These are phyloP conservation scores for Cydonia oblonga DNA, from an alignment of 331 rosid species.

Conservation along the genomic window DNA sequence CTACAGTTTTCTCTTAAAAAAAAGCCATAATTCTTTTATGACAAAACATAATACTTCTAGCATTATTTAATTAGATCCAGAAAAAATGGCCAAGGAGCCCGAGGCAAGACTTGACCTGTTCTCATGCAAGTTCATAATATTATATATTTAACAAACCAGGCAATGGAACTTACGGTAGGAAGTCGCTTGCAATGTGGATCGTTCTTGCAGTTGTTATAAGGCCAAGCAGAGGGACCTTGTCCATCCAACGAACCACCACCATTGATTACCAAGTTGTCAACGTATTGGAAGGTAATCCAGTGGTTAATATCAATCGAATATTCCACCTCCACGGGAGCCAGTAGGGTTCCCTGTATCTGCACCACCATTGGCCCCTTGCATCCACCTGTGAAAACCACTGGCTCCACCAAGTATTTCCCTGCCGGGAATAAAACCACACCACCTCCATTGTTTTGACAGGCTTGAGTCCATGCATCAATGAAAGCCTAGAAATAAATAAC, in stretches of 20 bases:
- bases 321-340: constrained; percentile 16
- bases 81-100: too few species aligned
- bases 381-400: constrained; percentile 27
- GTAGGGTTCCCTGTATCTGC: constrained; percentile 20
- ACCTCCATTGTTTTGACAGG: constrained; percentile 7
- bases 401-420: constrained; percentile 24
- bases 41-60: not conserved
- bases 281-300: constrained; percentile 31
- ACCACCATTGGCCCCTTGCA: constrained; percentile 24
- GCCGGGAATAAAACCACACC: constrained; percentile 19
- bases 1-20: too few species aligned
- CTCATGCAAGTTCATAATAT: not conserved
- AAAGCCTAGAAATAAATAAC: not conserved
- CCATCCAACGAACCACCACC: constrained; percentile 43
- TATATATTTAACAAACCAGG: not conserved
- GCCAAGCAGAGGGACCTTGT: constrained; percentile 37
- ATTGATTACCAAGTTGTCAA: constrained; percentile 10
- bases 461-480: not conserved
- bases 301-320: not conserved
- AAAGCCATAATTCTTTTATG: too few species aligned
- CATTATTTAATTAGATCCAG: not conserved
- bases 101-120: too few species aligned
- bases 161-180: constrained; percentile 21
- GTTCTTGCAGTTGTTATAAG: not conserved
- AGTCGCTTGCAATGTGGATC: constrained; percentile 8